Evolutionary conservation across 1,139 yeast species (phyloP), one percentile per base, ranked within the genome.

Genomic region (Scheffersomyces illinoinensis): DNA sequence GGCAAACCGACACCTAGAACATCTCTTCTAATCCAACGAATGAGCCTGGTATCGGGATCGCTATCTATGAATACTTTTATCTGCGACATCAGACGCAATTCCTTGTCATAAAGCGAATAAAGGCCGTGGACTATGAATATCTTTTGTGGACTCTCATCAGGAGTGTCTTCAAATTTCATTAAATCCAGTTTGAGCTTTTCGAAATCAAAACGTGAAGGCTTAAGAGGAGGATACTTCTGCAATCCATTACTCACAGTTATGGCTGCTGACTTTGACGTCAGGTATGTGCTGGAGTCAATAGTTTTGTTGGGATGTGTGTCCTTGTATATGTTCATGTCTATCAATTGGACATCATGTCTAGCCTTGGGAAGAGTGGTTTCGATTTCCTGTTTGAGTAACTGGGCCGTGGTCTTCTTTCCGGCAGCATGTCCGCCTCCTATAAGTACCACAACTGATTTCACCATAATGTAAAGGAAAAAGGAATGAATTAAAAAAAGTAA

Each of bases 1-100:
- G 56, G 48, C 6, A 59, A 58, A 23, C 56, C 33, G 1, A 47
- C 49, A 20, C 53, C 48, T 19, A 81, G 58, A 1, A 82, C 84
- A 58, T 83, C 83, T 58, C 82, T 68, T 61, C 79, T 70, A 50
- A 87, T 89, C 91, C 95, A 87, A 62, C 96, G 82, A 18, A 91
- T 88, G 53, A 93, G 76, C 60, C 98, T 77, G 5, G 91, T 86
- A 71, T 93, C 98, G 1, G 96, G 86, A 71, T 93, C 98, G 63
- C 93, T 84, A 65, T 91, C 96, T n/a, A 93, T 81, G 68, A 89
- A 93, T 2, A 93, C 86, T 67, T 86, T 89, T 66, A 93, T 78
- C 3, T 86, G 80, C 0, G 95, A 87, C 69, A 83, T 65, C 4
- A 78, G 78, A 52, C 91, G 75, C n/a, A 93, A 72, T 46, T 78